Evolutionary conservation across 1,284 basidiomycete species (phyloP).

Genomic region (Heterobasidion irregulare): DNA sequence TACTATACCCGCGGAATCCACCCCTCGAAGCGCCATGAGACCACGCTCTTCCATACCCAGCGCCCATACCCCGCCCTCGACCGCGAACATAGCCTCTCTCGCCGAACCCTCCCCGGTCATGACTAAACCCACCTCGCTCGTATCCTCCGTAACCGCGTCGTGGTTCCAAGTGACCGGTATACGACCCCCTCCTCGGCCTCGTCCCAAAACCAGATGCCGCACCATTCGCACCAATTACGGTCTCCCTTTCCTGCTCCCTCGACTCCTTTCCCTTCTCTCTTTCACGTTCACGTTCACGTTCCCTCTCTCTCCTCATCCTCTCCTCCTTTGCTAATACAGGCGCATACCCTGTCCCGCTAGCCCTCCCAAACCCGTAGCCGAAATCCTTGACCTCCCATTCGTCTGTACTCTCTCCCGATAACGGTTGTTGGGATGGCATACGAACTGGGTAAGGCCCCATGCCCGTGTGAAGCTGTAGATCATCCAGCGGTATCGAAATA

Average conservation of each 20-base stretch:
- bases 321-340: conserved; percentile 21
- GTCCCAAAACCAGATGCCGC: conserved; percentile 6
- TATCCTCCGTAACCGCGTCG: conserved; percentile 12
- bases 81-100: conserved; percentile 20
- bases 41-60: conserved; percentile 22
- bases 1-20: conserved; percentile 17
- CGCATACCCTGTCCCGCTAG: conserved; percentile 25
- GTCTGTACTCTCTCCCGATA: conserved; percentile 17
- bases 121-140: conserved; percentile 16
- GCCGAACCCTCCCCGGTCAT: conserved; percentile 19
- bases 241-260: background rate
- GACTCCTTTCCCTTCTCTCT: conserved; percentile 5
- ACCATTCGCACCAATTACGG: background rate
- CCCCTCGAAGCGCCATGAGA: conserved; percentile 19
- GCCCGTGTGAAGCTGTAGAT: conserved; percentile 7
- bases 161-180: conserved; percentile 8
- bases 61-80: conserved; percentile 18
- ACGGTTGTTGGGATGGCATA: conserved; percentile 8
- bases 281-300: conserved; percentile 14
- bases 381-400: conserved; percentile 54
- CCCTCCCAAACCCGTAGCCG: conserved; percentile 48
- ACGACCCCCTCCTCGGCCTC: conserved; percentile 20
- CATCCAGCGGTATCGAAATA: conserved; percentile 4
- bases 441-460: conserved; percentile 11
- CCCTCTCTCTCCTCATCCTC: conserved; percentile 16